Evolutionary conservation across 495 filamentous ascomycete species (phyloP).

Genomic region (Xeromyces bisporus): DNA sequence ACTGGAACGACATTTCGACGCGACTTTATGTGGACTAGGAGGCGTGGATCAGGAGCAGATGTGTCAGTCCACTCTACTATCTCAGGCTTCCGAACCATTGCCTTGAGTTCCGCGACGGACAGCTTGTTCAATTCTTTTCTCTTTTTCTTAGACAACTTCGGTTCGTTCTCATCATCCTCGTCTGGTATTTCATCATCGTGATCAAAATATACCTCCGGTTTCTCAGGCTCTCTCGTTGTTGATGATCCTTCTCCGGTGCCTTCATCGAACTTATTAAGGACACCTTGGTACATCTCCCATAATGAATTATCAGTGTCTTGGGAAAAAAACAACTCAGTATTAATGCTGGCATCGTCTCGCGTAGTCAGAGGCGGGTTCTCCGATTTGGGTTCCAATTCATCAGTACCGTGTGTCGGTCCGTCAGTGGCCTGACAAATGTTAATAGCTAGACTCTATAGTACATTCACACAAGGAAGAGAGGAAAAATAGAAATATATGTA

Average conservation of each 20-base stretch:
- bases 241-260: constrained; percentile 38
- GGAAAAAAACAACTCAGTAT: constrained; percentile 16
- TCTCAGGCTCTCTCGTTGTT: constrained; percentile 50
- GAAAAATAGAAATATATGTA: constrained; percentile 5
- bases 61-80: constrained; percentile 96
- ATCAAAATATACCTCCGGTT: constrained; percentile 73
- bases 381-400: constrained; percentile 3
- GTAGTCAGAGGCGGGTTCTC: constrained; percentile 5
- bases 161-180: constrained; percentile 51
- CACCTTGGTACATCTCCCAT: constrained; percentile 64
- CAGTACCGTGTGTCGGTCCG: constrained; percentile 4
- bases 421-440: constrained; percentile 11
- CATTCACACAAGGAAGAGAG: neutral
- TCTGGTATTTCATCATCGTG: constrained; percentile 82
- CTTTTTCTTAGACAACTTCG: constrained; percentile 81
- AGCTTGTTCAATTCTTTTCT: constrained; percentile 79
- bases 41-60: constrained; percentile 73
- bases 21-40: constrained; percentile 86
- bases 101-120: constrained; percentile 88
- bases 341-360: constrained; percentile 14
- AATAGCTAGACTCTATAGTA: too few relatives aligned
- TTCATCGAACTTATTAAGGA: constrained; percentile 58
- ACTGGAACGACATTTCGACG: constrained; percentile 94
- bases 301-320: constrained; percentile 56
- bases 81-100: constrained; percentile 78